These are phyloP conservation scores for Hymenoscyphus fructigenus DNA, from an alignment of 2,329 filamentous ascomycete species.

Conservation along the genomic window DNA sequence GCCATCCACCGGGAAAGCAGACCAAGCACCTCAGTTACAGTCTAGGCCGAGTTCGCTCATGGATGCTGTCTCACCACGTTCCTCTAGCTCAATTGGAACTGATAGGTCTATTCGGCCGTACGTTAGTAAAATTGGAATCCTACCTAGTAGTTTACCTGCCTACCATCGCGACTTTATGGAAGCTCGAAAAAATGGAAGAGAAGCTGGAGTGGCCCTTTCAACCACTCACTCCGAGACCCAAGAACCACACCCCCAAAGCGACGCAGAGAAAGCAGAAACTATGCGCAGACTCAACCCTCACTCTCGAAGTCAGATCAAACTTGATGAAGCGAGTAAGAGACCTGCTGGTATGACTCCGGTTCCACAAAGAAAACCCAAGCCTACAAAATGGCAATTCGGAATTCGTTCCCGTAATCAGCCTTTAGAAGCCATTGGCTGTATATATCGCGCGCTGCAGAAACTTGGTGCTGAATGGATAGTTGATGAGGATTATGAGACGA, in stretches of 20 bases:
- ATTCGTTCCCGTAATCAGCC: slow-evolving; percentile 93
- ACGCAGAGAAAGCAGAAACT: slow-evolving; percentile 79
- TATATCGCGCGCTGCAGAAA: slow-evolving; percentile 87
- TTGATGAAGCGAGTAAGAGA: slow-evolving; percentile 62
- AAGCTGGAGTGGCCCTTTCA: slow-evolving; percentile 40
- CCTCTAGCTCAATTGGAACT: slow-evolving; percentile 34
- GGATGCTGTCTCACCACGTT: slow-evolving; percentile 35
- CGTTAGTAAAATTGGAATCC: slow-evolving; percentile 82
- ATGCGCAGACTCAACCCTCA: slow-evolving; percentile 83
- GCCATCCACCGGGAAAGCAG: slow-evolving; percentile 23
- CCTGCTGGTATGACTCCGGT: slow-evolving; percentile 64
- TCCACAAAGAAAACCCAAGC: slow-evolving; percentile 69
- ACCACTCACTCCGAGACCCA: slow-evolving; percentile 43
- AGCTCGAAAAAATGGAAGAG: slow-evolving; percentile 56
- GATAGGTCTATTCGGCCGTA: slow-evolving; percentile 35
- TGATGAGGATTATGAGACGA: slow-evolving; percentile 52
- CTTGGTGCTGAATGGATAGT: slow-evolving; percentile 86
- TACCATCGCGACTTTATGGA: slow-evolving; percentile 92
- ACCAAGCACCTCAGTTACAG: slow-evolving; percentile 10
- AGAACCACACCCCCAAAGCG: slow-evolving; percentile 46
- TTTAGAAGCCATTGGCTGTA: slow-evolving; percentile 89
- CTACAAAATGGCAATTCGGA: slow-evolving; percentile 95
- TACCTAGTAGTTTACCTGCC: slow-evolving; percentile 86
- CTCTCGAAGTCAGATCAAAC: slow-evolving; percentile 65
- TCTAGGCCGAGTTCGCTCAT: slow-evolving; percentile 29